Conservation (phyloP, 495 filamentous ascomycete genomes). For the Margaritispora aquatica region DNA sequence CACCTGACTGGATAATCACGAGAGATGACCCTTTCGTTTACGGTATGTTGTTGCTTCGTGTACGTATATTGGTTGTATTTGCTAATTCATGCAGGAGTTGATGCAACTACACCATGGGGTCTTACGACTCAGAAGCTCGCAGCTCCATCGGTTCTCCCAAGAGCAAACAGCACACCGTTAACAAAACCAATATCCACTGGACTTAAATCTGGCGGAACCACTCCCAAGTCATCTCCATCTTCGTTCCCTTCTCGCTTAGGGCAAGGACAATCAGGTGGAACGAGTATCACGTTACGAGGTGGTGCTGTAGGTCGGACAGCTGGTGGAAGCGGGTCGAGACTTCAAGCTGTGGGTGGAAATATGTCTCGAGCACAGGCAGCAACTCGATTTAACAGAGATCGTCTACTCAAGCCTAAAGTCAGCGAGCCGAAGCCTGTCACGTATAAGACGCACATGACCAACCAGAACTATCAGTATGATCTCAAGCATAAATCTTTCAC, state of each 20-base stretch:
- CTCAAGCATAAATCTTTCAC: constrained; percentile 10
- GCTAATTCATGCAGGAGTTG: background rate
- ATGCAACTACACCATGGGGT: background rate
- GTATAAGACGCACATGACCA: constrained; percentile 4
- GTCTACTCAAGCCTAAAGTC: background rate
- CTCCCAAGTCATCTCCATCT: no score
- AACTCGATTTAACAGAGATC: constrained; percentile 11
- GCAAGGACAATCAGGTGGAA: no score
- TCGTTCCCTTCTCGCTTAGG: no score
- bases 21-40: background rate
- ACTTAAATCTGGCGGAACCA: no score
- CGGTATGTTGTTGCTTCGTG: background rate
- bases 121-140: background rate
- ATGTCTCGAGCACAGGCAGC: background rate
- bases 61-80: background rate
- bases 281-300: no score
- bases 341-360: background rate
- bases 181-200: no score
- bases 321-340: background rate
- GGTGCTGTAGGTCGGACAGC: background rate
- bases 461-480: constrained; percentile 1
- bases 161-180: no score
- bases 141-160: background rate
- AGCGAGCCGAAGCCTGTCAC: background rate
- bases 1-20: background rate